Evolutionary conservation across 768 basidiomycete species (phyloP).

Genomic region (Sistotremastrum suecicum): DNA sequence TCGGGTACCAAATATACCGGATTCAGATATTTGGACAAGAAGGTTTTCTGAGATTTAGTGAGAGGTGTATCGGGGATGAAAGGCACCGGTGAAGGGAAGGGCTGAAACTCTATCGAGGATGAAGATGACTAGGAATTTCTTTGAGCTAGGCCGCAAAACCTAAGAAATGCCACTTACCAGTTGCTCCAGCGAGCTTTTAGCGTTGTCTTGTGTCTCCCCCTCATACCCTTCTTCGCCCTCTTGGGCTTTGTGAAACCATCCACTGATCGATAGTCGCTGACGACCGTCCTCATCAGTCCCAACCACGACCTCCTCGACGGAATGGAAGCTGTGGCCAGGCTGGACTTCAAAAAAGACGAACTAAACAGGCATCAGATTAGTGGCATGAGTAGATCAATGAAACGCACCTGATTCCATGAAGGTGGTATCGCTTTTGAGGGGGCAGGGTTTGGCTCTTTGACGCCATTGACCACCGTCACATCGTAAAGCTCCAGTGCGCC

Average conservation of each 20-base stretch:
- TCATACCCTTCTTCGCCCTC: constrained; percentile 83
- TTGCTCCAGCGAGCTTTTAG: constrained; percentile 81
- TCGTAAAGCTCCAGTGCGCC: constrained; percentile 93
- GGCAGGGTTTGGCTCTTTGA: constrained; percentile 51
- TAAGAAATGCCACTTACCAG: constrained; percentile 44
- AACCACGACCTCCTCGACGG: constrained; percentile 92
- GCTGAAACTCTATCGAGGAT: constrained; percentile 37
- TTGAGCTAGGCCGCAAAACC: constrained; percentile 4
- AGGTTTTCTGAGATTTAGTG: constrained; percentile 43
- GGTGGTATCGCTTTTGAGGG: constrained; percentile 61
- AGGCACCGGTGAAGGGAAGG: constrained; percentile 34
- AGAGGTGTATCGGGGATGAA: constrained; percentile 39
- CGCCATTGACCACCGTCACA: constrained; percentile 42
- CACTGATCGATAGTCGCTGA: constrained; percentile 77
- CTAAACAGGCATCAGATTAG: not conserved
- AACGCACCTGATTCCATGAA: constrained; percentile 57
- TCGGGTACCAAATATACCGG: constrained; percentile 78
- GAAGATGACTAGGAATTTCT: constrained; percentile 37
- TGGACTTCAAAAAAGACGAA: constrained; percentile 87
- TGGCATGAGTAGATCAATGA: not conserved
- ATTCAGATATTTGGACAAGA: constrained; percentile 77
- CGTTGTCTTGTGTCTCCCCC: constrained; percentile 26
- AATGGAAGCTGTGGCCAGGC: constrained; percentile 90
- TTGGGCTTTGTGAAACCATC: constrained; percentile 93
- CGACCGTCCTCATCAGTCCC: constrained; percentile 55